A percentile compares a stretch with the other conserved stretches of the same genome.
phyloP scores from a whole-genome alignment of 73 alveolate genomes.

The Tetrahymena thermophila region DNA sequence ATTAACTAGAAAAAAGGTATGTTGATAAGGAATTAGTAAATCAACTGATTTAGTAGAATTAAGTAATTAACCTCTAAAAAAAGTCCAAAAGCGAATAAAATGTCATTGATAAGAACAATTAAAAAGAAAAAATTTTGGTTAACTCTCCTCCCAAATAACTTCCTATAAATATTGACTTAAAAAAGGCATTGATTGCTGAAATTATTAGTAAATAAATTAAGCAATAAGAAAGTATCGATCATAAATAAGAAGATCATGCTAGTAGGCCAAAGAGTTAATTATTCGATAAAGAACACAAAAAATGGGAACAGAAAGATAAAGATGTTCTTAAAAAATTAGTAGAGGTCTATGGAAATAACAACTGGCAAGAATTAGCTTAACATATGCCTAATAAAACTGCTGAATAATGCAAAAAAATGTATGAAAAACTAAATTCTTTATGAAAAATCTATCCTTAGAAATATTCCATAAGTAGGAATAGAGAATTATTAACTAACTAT shows the following conservation, averaged over 20 bases:
- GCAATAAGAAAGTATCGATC: background rate
- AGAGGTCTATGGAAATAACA: background rate
- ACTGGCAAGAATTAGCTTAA: background rate
- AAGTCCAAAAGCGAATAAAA: background rate
- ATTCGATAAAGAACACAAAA: background rate
- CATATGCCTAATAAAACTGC: background rate
- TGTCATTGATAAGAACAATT: background rate
- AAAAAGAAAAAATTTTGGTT: background rate
- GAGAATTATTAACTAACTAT: too few species aligned
- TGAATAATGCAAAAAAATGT: background rate
- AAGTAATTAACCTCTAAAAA: background rate
- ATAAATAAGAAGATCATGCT: background rate
- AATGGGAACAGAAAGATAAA: background rate
- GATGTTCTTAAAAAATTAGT: background rate
- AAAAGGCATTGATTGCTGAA: background rate
- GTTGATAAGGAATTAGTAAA: background rate
- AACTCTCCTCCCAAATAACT: background rate
- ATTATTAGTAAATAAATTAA: background rate
- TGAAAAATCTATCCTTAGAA: background rate
- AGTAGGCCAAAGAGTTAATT: background rate
- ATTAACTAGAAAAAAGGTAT: background rate
- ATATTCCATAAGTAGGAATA: too few species aligned
- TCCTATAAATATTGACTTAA: background rate
- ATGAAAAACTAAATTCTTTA: background rate
- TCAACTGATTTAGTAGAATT: background rate